Evolutionary conservation across 306 rosid genomes (phyloP).

Genomic region (Elaeagnus macrophylla): DNA sequence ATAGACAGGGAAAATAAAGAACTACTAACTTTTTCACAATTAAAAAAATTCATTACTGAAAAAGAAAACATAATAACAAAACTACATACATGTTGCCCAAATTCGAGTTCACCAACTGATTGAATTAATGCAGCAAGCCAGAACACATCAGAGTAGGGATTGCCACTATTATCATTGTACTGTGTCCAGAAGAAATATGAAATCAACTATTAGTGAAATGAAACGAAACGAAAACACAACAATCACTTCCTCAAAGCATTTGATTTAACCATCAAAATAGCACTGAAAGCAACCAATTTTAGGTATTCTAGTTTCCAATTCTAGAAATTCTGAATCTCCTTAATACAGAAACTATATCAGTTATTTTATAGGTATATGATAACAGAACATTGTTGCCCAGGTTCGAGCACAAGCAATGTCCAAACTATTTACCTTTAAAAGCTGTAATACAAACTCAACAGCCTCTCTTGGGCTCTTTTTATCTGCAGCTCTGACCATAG

Average conservation of each 20-base stretch:
- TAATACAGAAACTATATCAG: too few relatives aligned
- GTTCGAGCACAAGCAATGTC: background rate
- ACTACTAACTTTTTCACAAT: background rate
- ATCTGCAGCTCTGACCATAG: conserved; percentile 76
- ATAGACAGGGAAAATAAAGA: too few relatives aligned
- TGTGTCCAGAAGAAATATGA: conserved; percentile 18
- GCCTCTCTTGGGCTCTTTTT: conserved; percentile 97
- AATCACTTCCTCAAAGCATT: too few relatives aligned
- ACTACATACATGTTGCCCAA: conserved; percentile 80
- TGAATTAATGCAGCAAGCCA: conserved; percentile 93
- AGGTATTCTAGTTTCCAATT: too few relatives aligned
- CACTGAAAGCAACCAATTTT: too few relatives aligned
- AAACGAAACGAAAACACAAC: background rate
- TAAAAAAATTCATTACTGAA: background rate
- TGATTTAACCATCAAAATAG: background rate
- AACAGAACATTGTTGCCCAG: background rate
- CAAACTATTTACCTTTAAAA: conserved; percentile 55
- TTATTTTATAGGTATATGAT: background rate
- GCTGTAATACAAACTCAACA: conserved; percentile 84
- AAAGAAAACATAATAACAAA: conserved; percentile 2
- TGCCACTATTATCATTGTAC: conserved; percentile 94
- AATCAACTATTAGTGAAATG: background rate
- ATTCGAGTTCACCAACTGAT: conserved; percentile 89
- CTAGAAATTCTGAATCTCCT: too few relatives aligned
- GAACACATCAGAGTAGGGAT: conserved; percentile 86